Conservation (phyloP, 768 basidiomycete genomes). For the Dioszegia hungarica region DNA sequence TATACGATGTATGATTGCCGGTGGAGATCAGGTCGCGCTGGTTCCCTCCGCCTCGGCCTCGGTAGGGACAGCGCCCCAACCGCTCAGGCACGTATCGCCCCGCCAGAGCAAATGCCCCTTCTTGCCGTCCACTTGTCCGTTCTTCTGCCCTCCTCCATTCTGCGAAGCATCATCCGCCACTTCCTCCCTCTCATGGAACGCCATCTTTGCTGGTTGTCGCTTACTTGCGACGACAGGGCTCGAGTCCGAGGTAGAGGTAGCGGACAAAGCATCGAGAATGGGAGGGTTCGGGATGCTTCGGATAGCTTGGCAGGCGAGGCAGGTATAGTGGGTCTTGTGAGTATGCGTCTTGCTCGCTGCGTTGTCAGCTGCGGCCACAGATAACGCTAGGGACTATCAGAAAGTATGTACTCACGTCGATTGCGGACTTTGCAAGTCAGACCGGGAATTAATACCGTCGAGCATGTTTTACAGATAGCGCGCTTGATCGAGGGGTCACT, state of each 20-base stretch:
- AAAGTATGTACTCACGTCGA: constrained; percentile 42
- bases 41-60: neutral
- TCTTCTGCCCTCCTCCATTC: neutral
- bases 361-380: too few relatives aligned
- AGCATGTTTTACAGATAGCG: constrained; percentile 34
- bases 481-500: constrained; percentile 45
- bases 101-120: constrained; percentile 23
- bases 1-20: too few relatives aligned
- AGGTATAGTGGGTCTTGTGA: constrained; percentile 21
- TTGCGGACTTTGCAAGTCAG: constrained; percentile 31
- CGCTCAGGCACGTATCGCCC: constrained; percentile 11
- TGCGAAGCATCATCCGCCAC: neutral
- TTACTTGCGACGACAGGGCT: neutral
- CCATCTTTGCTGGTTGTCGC: constrained; percentile 7
- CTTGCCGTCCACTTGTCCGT: neutral
- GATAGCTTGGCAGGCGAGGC: constrained; percentile 22
- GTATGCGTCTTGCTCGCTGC: constrained; percentile 25
- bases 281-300: constrained; percentile 2
- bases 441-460: constrained; percentile 41
- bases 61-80: constrained; percentile 11
- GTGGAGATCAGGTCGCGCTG: too few relatives aligned
- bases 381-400: too few relatives aligned
- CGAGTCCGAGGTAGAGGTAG: neutral
- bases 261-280: neutral
- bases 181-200: constrained; percentile 22